Evolutionary conservation across 2,329 filamentous ascomycete species (phyloP).

Genomic region (Diplodia corticola): DNA sequence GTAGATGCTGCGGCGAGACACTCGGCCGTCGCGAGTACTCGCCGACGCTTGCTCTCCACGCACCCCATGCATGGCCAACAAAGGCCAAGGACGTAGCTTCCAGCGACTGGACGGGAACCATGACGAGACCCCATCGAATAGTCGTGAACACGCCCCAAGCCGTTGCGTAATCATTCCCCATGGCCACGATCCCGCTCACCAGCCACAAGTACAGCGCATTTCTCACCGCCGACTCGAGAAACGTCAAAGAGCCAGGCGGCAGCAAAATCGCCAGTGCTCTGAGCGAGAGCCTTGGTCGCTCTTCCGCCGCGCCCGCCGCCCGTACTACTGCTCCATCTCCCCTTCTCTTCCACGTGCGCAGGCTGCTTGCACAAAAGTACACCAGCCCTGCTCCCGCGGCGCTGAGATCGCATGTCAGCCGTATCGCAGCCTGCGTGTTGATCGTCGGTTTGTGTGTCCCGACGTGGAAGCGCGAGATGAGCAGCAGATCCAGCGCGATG

Average conservation of each 20-base stretch:
- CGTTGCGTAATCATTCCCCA: conserved; percentile 67
- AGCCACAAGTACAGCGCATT: conserved; percentile 74
- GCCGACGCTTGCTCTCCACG: conserved; percentile 40
- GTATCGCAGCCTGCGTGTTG: conserved; percentile 64
- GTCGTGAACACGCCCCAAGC: conserved; percentile 75
- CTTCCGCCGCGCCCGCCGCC: not conserved
- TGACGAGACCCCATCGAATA: conserved; percentile 71
- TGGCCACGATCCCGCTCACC: conserved; percentile 61
- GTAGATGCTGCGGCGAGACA: conserved; percentile 31
- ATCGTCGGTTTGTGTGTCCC: conserved; percentile 55
- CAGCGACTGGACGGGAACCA: conserved; percentile 69
- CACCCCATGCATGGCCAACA: conserved; percentile 66
- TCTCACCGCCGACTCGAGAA: conserved; percentile 64
- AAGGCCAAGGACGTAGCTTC: conserved; percentile 67
- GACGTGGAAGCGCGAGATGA: conserved; percentile 67
- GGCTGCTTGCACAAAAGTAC: not conserved
- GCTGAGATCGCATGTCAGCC: conserved; percentile 60
- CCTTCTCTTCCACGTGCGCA: not conserved
- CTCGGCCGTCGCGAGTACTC: not conserved
- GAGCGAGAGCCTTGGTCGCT: too few species aligned
- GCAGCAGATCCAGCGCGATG: conserved; percentile 65
- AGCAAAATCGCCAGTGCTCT: conserved; percentile 53
- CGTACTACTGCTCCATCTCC: not conserved
- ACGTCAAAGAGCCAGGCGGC: conserved; percentile 60
- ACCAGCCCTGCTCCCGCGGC: conserved; percentile 54